Percentiles rank a stretch among this genome's conserved stretches.
Conservation (phyloP, 176 grass and related monocot species). For the Aegilops umbellulata region DNA sequence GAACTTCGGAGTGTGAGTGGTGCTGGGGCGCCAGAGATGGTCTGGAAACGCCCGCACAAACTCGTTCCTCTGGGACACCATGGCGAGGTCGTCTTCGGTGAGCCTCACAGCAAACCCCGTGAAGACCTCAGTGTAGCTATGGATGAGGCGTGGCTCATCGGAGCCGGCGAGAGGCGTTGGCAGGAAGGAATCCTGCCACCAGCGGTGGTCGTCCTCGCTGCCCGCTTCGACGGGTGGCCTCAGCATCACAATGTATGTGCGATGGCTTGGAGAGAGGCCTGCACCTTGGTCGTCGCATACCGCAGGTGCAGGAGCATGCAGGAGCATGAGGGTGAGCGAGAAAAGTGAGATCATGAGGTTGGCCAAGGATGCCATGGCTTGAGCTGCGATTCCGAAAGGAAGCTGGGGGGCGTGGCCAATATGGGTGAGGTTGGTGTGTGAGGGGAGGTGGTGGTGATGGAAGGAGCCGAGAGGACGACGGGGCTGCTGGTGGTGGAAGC, state of each 20-base stretch:
- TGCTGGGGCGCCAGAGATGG: conserved; percentile 18
- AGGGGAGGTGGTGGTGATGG: not conserved
- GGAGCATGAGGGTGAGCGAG: not conserved
- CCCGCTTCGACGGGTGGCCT: not conserved
- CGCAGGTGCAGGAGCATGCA: not conserved
- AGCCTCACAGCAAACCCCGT: conserved; percentile 48
- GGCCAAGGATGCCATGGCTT: not conserved
- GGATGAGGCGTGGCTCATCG: not conserved
- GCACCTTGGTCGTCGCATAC: not conserved
- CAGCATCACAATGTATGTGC: not conserved
- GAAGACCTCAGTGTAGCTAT: conserved; percentile 44
- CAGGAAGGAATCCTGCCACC: not conserved
- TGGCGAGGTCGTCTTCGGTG: conserved; percentile 21
- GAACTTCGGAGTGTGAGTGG: conserved; percentile 49
- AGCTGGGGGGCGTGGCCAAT: too few relatives aligned
- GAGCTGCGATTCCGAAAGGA: not conserved
- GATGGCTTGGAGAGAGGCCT: not conserved
- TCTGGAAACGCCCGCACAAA: conserved; percentile 49
- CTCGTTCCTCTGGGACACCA: conserved; percentile 23
- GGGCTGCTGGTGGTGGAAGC: not conserved
- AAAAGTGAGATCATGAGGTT: not conserved
- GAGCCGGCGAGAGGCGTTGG: not conserved
- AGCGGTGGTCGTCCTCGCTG: not conserved
- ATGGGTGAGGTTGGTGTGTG: too few relatives aligned
- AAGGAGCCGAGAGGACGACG: not conserved